Conservation (phyloP, 1,284 basidiomycete species). For the Leccinum huronense region DNA sequence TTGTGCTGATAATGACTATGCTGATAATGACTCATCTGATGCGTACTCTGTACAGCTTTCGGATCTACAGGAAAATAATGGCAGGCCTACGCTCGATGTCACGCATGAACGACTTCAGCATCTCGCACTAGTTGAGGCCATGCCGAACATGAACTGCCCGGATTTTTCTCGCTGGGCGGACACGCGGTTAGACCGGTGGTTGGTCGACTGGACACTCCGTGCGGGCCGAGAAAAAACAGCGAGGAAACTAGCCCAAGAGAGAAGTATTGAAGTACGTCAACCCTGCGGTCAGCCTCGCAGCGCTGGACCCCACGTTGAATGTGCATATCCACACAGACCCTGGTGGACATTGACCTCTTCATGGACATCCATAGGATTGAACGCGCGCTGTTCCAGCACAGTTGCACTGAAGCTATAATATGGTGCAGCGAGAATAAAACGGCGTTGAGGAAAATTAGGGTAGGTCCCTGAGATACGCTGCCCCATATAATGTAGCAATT, state of each 20-base stretch:
- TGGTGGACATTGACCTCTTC: slow-evolving; percentile 92
- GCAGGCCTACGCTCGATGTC: slow-evolving; percentile 65
- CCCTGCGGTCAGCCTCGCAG: slow-evolving; percentile 13
- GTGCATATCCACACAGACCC: slow-evolving; percentile 46
- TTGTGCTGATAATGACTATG: slow-evolving; percentile 11
- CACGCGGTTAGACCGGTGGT: slow-evolving; percentile 81
- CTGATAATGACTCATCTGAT: slow-evolving; percentile 17
- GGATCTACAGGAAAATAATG: slow-evolving; percentile 65
- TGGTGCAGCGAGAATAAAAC: slow-evolving; percentile 98
- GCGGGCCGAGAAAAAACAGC: slow-evolving; percentile 72
- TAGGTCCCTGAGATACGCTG: slow-evolving; percentile 35
- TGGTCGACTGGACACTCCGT: slow-evolving; percentile 89
- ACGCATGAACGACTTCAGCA: slow-evolving; percentile 73
- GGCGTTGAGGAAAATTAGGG: slow-evolving; percentile 88
- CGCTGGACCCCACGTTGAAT: slow-evolving; percentile 25
- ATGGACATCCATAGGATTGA: slow-evolving; percentile 86
- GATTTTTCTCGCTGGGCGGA: slow-evolving; percentile 77
- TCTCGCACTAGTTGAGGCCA: slow-evolving; percentile 57
- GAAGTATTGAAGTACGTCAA: slow-evolving; percentile 63
- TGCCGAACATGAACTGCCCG: slow-evolving; percentile 50
- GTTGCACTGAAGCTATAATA: slow-evolving; percentile 83
- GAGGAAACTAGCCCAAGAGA: slow-evolving; percentile 64
- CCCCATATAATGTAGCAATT: slow-evolving; percentile 17
- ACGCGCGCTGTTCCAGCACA: slow-evolving; percentile 69
- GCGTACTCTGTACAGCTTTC: slow-evolving; percentile 49